These are phyloP conservation scores for Spathaspora arborariae DNA, from an alignment of 805 yeast species.

Conservation along the genomic window DNA sequence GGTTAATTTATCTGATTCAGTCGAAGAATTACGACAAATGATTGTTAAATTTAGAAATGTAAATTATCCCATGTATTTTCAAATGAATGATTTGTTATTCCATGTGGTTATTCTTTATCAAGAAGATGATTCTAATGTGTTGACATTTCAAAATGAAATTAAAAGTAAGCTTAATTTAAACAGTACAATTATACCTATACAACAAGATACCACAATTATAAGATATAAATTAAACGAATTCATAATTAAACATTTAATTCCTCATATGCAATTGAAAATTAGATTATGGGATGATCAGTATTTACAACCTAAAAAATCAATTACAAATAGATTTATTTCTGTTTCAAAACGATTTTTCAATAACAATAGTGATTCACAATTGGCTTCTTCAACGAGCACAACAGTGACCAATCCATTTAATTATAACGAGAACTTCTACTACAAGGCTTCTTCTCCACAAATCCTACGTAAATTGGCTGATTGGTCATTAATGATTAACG, in stretches of 20 bases:
- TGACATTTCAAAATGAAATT: conserved; percentile 28
- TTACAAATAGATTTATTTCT: conserved; percentile 68
- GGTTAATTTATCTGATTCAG: conserved; percentile 45
- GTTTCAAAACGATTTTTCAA: conserved; percentile 59
- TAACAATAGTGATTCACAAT: conserved; percentile 14
- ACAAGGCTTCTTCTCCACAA: conserved; percentile 64
- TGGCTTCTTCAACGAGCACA: conserved; percentile 1
- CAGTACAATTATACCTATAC: conserved; percentile 18
- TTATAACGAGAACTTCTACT: conserved; percentile 53
- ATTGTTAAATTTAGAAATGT: conserved; percentile 48
- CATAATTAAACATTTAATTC: conserved; percentile 52
- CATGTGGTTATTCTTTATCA: conserved; percentile 34
- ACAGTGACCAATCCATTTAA: conserved; percentile 33
- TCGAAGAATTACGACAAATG: conserved; percentile 55
- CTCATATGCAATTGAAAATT: conserved; percentile 84
- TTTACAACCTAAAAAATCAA: conserved; percentile 69
- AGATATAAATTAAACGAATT: conserved; percentile 42
- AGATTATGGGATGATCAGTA: conserved; percentile 81
- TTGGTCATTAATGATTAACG: conserved; percentile 87
- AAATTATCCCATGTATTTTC: conserved; percentile 63
- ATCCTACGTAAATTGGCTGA: conserved; percentile 81
- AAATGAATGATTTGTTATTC: conserved; percentile 55
- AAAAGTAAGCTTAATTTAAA: conserved; percentile 21
- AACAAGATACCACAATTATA: conserved; percentile 35
- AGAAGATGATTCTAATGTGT: conserved; percentile 23